Evolutionary conservation across 1,284 basidiomycete genomes (phyloP).

Genomic region (Uromyces viciae-fabae): DNA sequence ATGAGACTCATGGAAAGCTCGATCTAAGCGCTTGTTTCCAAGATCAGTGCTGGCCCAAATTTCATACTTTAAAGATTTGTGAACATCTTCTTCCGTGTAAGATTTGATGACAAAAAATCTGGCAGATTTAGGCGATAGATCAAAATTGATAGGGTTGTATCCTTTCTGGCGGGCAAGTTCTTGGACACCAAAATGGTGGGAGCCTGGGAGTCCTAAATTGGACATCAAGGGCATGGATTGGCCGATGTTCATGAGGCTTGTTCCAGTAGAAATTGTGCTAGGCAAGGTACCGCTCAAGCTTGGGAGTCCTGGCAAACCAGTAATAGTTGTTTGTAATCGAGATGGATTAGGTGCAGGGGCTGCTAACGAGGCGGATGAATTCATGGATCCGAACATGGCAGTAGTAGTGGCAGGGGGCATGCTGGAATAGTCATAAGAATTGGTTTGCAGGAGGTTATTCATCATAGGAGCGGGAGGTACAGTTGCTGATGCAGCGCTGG

Average conservation of each 20-base stretch:
- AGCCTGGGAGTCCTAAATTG: neutral
- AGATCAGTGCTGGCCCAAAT: constrained; percentile 95
- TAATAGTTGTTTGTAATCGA: constrained; percentile 38
- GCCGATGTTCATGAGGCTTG: constrained; percentile 12
- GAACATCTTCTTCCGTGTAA: constrained; percentile 95
- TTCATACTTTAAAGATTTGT: constrained; percentile 80
- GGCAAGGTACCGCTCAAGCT: constrained; percentile 19
- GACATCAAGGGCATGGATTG: constrained; percentile 1
- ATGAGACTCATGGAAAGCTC: constrained; percentile 87
- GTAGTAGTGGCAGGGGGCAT: neutral
- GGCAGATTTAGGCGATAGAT: constrained; percentile 73
- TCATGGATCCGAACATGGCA: neutral
- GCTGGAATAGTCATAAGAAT: neutral
- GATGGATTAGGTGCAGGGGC: constrained; percentile 26
- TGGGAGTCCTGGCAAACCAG: constrained; percentile 15
- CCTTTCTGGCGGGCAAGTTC: constrained; percentile 79
- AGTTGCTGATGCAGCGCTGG: constrained; percentile 46
- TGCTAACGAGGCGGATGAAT: neutral
- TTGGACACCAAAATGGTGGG: constrained; percentile 60
- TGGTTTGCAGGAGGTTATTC: constrained; percentile 9
- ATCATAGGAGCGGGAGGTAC: constrained; percentile 8
- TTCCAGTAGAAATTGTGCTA: neutral
- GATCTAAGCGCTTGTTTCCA: constrained; percentile 89
- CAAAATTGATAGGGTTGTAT: constrained; percentile 82
- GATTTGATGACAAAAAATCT: constrained; percentile 95